phyloP scores from a whole-genome alignment of 148 eudicot genomes.

The Amaranthus palmeri region DNA sequence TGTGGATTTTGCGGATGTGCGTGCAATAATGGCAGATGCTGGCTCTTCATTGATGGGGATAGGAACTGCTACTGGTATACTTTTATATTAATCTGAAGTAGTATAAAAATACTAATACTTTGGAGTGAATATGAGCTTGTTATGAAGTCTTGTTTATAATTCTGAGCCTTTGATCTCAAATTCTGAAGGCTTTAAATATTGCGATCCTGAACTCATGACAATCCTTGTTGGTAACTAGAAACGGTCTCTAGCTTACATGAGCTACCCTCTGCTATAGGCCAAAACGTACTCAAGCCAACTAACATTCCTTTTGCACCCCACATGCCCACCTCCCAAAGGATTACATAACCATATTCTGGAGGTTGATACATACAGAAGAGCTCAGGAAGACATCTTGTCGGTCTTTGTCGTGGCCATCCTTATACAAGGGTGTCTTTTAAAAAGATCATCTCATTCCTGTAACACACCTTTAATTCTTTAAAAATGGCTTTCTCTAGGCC shows the following conservation, averaged over 20 bases:
- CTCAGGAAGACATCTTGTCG: no score
- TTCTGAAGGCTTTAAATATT: neutral
- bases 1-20: slow-evolving; percentile 99
- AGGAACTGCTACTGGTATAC: slow-evolving; percentile 94
- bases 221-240: neutral
- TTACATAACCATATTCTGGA: no score
- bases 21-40: slow-evolving; percentile 97
- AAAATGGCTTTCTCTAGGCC: no score
- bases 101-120: neutral
- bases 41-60: slow-evolving; percentile 98
- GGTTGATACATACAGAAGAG: no score
- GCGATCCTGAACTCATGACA: neutral
- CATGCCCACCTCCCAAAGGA: neutral
- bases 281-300: neutral
- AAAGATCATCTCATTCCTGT: no score
- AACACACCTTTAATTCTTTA: no score
- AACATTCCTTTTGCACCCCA: neutral
- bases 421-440: no score
- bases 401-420: no score
- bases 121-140: neutral
- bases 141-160: neutral
- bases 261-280: neutral
- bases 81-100: neutral
- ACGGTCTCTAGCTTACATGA: no score
- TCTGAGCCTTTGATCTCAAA: neutral